Evolutionary conservation across 306 rosid genomes (phyloP).

Genomic region (Benincasa hispida): DNA sequence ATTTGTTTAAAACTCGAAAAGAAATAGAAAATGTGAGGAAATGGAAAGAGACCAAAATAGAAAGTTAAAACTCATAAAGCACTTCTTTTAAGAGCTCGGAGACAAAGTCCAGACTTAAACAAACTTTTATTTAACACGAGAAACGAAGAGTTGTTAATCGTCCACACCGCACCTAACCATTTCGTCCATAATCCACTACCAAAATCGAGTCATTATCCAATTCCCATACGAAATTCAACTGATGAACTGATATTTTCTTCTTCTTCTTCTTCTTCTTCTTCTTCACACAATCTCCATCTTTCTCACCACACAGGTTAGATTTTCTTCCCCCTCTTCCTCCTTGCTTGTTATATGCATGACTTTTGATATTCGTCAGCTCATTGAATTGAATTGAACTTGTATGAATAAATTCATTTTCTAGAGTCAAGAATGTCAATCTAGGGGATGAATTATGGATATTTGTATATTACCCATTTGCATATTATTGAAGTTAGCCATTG

Average conservation of each 20-base stretch:
- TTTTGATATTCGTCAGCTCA: not conserved
- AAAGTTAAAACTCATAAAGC: not conserved
- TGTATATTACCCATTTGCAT: not conserved
- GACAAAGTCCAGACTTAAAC: not conserved
- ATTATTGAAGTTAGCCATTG: not conserved
- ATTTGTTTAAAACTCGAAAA: no score
- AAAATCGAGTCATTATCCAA: not conserved
- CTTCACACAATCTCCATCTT: not conserved
- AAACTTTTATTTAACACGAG: not conserved
- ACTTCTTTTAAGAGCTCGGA: not conserved
- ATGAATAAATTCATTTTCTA: not conserved
- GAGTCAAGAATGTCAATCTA: not conserved
- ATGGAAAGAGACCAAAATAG: not conserved
- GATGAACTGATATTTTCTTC: not conserved
- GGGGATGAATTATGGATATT: not conserved
- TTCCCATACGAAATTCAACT: not conserved
- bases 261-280: no score
- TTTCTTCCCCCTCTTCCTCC: not conserved
- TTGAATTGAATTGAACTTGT: not conserved
- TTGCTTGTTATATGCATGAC: not conserved
- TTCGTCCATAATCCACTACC: not conserved
- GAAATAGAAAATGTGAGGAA: not conserved
- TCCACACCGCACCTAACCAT: conserved; percentile 4
- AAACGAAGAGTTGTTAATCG: conserved; percentile 1
- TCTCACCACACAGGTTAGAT: conserved; percentile 2